Evolutionary conservation across 805 yeast genomes (phyloP).

Genomic region (Lachancea sp.): DNA sequence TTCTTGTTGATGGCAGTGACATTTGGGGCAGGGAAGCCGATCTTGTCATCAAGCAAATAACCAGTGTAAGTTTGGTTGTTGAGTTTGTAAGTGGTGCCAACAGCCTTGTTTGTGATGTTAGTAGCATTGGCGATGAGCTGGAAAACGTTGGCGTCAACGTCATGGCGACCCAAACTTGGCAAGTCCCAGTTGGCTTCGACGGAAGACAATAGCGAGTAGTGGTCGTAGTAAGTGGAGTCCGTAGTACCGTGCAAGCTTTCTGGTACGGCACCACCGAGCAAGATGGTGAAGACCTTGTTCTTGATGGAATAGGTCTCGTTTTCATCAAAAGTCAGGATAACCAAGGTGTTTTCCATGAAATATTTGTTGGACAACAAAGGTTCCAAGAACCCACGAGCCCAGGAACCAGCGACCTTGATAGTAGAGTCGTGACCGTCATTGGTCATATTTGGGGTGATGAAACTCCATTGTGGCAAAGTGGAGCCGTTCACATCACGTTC

Average conservation of each 20-base stretch:
- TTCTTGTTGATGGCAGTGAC: constrained; percentile 31
- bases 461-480: constrained; percentile 45
- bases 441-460: constrained; percentile 50
- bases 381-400: constrained; percentile 41
- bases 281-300: constrained; percentile 41
- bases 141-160: constrained; percentile 46
- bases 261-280: constrained; percentile 45
- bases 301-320: constrained; percentile 38
- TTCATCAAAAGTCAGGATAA: constrained; percentile 47
- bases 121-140: constrained; percentile 35
- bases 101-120: constrained; percentile 27
- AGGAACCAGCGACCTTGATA: constrained; percentile 40
- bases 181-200: constrained; percentile 47
- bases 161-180: constrained; percentile 45
- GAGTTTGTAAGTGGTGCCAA: constrained; percentile 31
- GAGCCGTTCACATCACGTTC: constrained; percentile 36
- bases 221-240: constrained; percentile 46
- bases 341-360: constrained; percentile 42
- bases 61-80: constrained; percentile 33
- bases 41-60: constrained; percentile 27
- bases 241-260: constrained; percentile 37
- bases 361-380: constrained; percentile 40
- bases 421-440: constrained; percentile 48
- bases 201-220: constrained; percentile 45
- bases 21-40: constrained; percentile 35